A percentile compares a stretch with the other conserved stretches of the same genome.
Evolutionary conservation across 2,329 filamentous ascomycete species (phyloP).

Genomic region (Parastagonospora nodorum): DNA sequence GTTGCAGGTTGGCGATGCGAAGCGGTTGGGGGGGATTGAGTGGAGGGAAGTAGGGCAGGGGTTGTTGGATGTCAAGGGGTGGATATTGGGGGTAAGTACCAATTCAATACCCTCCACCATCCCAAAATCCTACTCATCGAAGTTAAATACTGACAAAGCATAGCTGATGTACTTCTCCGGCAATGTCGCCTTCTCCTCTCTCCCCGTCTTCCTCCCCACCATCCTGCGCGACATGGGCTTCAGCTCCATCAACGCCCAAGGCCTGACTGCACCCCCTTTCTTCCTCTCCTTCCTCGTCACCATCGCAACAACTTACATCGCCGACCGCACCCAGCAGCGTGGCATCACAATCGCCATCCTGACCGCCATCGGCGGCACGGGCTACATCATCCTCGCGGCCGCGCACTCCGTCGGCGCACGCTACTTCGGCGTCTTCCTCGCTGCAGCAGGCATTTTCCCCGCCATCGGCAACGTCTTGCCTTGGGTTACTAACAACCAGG

Average conservation of each 20-base stretch:
- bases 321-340: slow-evolving; percentile 69
- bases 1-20: slow-evolving; percentile 34
- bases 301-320: slow-evolving; percentile 65
- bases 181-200: slow-evolving; percentile 59
- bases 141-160: slow-evolving; percentile 3
- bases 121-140: not conserved
- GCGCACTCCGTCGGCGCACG: slow-evolving; percentile 55
- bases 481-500: slow-evolving; percentile 72
- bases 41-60: slow-evolving; percentile 37
- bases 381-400: slow-evolving; percentile 69
- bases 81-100: slow-evolving; percentile 38
- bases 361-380: slow-evolving; percentile 62
- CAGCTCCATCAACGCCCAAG: slow-evolving; percentile 69
- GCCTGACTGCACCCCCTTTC: slow-evolving; percentile 73
- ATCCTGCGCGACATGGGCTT: slow-evolving; percentile 67
- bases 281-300: slow-evolving; percentile 69
- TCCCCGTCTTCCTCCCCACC: slow-evolving; percentile 52
- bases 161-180: slow-evolving; percentile 45
- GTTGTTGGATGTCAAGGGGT: slow-evolving; percentile 39
- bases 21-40: slow-evolving; percentile 33
- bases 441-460: slow-evolving; percentile 68
- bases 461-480: slow-evolving; percentile 73
- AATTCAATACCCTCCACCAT: not conserved
- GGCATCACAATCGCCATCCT: slow-evolving; percentile 63
- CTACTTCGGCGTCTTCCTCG: slow-evolving; percentile 61